Conservation (phyloP, 2,329 filamentous ascomycete genomes). For the Aspergillus sp. region DNA sequence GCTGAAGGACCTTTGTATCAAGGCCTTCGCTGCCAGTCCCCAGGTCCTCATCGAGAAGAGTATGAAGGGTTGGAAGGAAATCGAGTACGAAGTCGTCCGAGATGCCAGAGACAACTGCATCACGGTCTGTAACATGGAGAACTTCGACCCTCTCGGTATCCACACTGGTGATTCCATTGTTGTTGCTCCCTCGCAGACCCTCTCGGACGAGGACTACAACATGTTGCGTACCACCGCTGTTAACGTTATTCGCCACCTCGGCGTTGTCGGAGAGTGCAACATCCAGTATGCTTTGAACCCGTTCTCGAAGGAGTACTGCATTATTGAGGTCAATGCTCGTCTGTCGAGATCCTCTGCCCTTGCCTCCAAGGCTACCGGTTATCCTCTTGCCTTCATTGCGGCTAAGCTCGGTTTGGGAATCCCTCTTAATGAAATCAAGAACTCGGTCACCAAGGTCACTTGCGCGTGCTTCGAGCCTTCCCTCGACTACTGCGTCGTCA, state of each 20-base stretch:
- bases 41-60: constrained; percentile 95
- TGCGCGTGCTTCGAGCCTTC: constrained; percentile 98
- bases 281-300: constrained; percentile 98
- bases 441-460: constrained; percentile 92
- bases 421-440: constrained; percentile 92
- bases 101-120: constrained; percentile 98
- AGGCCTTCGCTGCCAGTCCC: constrained; percentile 90
- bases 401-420: constrained; percentile 95
- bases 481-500: constrained; percentile 95
- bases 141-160: constrained; percentile 97
- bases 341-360: constrained; percentile 92
- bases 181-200: constrained; percentile 92
- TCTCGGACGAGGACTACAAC: constrained; percentile 98
- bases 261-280: constrained; percentile 97
- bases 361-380: constrained; percentile 95
- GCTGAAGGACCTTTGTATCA: constrained; percentile 83
- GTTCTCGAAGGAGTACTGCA: constrained; percentile 93
- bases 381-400: constrained; percentile 92
- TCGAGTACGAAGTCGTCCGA: constrained; percentile 97
- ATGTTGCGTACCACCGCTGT: constrained; percentile 97
- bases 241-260: constrained; percentile 94
- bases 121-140: constrained; percentile 99
- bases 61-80: constrained; percentile 99
- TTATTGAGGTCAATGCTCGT: constrained; percentile 98
- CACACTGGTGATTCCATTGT: constrained; percentile 98